Evolutionary conservation across 148 eudicot species (phyloP), one percentile per base, ranked within the genome.

Genomic region (Heliamphora exappendiculata): DNA sequence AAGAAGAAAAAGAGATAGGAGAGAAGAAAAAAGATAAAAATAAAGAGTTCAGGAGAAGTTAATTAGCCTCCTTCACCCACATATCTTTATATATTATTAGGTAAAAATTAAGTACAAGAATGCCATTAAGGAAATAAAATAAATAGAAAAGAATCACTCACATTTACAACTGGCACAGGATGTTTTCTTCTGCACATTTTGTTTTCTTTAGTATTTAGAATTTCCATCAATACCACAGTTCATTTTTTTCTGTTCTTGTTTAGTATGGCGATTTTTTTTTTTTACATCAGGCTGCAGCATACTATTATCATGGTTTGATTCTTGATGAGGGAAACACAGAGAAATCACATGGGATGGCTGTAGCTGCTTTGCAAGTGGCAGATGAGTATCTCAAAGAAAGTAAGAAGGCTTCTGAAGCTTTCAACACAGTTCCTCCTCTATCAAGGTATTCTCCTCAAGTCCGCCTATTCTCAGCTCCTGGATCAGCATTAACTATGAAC

Each of bases 311-410:
- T 58, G 99, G 99, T 65, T 85, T 95, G 77, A 95, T 95, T 76
- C 89, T 95, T 67, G 97, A 95, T 63, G 99, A 95, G 85, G 97
- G 97, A n/a, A 95, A 91, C 82, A 95, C 97, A 34, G 99, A 92
- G 79, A 92, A 95, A 86, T 91, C 93, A 67, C 97, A 95, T 76
- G 94, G 94, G 70, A 92, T 95, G 99, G 99, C 99, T 66, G 91
- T 93, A 42, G 91, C 97, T 85, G 97, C 97, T 69, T 84, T 92
- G 70, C 96, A 95, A 85, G 99, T 94, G 73, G 97, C 97, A 31
- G 99, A 93, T 63, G 99, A 88, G 86, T 92, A 86, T 84, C 94
- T 95, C 34, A 93, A 95, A 76, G 97, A 95, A 82, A 88, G 96
- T 78, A 95, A 95, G 76, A 95, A 88, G 82, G 81, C 89, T 29